Evolutionary conservation across 495 filamentous ascomycete genomes (phyloP), one percentile per base, ranked within the genome.

Genomic region (Hypoxylon rickii): DNA sequence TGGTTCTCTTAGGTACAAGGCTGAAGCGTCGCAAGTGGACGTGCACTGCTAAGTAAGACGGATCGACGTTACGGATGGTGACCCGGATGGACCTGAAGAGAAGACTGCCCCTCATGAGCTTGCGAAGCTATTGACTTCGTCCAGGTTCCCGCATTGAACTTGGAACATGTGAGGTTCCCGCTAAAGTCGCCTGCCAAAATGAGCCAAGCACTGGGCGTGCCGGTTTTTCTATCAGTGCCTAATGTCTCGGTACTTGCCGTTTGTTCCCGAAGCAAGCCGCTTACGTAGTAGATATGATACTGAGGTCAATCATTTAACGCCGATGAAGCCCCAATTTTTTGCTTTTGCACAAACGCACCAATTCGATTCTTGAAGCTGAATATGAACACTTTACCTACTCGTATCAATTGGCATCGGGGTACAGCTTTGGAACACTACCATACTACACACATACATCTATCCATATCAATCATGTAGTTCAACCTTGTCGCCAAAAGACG

Each of bases 1-100:
- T 86, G 42, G 65, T 76, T 44, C 71, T 75, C 43, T 64, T 64
- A 32, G 76, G 52, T 16, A 31, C 21, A 38, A 53, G 20, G 21
- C 58, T 63, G 41, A 50, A 53, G 16, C 44, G 46, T 59, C 51
- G 51, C 8, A 51, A 40, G 44, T 56, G 66, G n/a, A 64, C 22
- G 41, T 62, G 55, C 32, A 37, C 49, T 26, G 38, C 54, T 18
- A 40, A 45, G 24, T 10, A 36, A 11, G 43, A 26, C 32, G 50
- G 52, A 57, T 18, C 48, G 32, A 49, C 45, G 55, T 34, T 62
- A 51, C 63, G 63, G 17, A 64, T 50, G 39, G 48, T 57, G 45
- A 66, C 47, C 5, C 52, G 53, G 17, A 69, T 51, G 29, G 44
- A 61, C 33, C 59, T 66, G 10, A 61, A 57, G 31, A 66, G 38